phyloP scores from a whole-genome alignment of 768 basidiomycete genomes.

The Hemileccinum impolitum region DNA sequence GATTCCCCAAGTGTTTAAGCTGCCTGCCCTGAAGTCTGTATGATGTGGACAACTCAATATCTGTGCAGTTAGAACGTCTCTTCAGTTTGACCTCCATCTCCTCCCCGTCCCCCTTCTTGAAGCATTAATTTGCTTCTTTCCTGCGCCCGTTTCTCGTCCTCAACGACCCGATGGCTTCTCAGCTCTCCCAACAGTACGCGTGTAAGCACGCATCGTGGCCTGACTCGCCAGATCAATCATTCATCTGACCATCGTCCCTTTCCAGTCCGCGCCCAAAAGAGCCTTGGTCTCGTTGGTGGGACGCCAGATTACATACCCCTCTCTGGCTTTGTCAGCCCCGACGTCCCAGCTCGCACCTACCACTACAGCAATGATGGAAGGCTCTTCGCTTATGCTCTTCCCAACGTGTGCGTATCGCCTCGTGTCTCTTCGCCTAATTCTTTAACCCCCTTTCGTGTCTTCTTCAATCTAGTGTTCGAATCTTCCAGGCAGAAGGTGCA shows the following conservation, averaged over 20 bases:
- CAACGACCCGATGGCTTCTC: conserved; percentile 58
- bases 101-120: conserved; percentile 36
- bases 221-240: conserved; percentile 4
- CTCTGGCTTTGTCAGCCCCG: conserved; percentile 61
- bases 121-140: conserved; percentile 82
- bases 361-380: conserved; percentile 86
- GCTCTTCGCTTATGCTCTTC: conserved; percentile 81
- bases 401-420: conserved; percentile 55
- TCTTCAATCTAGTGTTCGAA: conserved; percentile 52
- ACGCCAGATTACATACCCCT: conserved; percentile 71
- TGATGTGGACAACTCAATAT: neutral
- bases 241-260: conserved; percentile 16
- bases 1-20: neutral
- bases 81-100: conserved; percentile 24
- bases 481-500: conserved; percentile 72
- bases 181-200: conserved; percentile 79
- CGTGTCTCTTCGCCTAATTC: conserved; percentile 10
- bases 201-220: conserved; percentile 49
- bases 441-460: conserved; percentile 12
- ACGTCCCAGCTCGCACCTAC: conserved; percentile 69
- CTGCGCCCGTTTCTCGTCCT: conserved; percentile 32
- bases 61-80: conserved; percentile 1
- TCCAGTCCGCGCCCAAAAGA: conserved; percentile 92
- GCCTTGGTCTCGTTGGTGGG: conserved; percentile 79
- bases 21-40: conserved; percentile 20